phyloP scores from a whole-genome alignment of 2,329 filamentous ascomycete species.

The Pseudogymnoascus verrucosus region DNA sequence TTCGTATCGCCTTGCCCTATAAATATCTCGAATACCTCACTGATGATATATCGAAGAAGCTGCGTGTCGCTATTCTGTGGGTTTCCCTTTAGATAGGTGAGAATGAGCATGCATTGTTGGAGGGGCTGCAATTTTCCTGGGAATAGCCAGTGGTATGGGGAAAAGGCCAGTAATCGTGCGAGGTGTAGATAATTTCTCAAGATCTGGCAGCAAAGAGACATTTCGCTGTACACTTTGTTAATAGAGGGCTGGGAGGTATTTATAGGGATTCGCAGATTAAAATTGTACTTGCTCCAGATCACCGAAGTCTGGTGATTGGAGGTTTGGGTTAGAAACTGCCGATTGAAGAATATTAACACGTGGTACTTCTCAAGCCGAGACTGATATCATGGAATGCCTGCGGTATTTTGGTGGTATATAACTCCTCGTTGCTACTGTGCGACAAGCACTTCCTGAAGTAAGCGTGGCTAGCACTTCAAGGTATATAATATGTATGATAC shows the following conservation, averaged over 20 bases:
- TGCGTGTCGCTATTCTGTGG: background rate
- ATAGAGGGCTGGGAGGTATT: background rate
- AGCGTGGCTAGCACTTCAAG: background rate
- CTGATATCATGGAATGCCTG: background rate
- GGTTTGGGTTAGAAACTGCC: background rate
- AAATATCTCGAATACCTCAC: background rate
- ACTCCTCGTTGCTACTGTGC: background rate
- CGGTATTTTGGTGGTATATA: background rate
- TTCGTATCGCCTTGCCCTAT: background rate
- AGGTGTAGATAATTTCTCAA: background rate
- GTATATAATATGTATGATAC: background rate
- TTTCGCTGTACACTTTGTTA: background rate
- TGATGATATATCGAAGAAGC: background rate
- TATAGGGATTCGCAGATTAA: background rate
- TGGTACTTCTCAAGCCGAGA: background rate
- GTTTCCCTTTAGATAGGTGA: background rate
- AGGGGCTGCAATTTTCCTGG: background rate
- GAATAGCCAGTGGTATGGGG: background rate
- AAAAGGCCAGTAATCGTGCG: background rate
- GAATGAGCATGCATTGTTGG: background rate
- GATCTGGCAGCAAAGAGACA: background rate
- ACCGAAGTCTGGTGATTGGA: background rate
- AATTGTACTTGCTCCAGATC: background rate
- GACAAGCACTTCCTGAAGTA: background rate
- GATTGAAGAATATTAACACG: background rate